Evolutionary conservation across 169 alveolate genomes (phyloP), one percentile per base, ranked within the genome.

Genomic region (Eimeria necatrix): DNA sequence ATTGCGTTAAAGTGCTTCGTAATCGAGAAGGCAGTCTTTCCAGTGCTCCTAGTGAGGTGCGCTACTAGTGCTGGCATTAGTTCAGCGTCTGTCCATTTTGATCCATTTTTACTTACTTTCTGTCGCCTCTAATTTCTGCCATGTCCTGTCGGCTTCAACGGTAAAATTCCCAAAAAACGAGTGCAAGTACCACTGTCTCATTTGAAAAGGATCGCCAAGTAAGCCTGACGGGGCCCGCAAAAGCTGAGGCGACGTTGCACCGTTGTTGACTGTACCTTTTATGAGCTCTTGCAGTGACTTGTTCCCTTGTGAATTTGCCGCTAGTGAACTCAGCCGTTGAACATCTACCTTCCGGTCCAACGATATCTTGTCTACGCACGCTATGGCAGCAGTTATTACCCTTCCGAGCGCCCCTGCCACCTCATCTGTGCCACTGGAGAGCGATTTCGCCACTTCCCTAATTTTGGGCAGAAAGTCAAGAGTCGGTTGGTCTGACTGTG

Each of bases 131-230:
- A 92, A 52, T 88, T 80, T 59, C 41, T 71, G 93, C 95, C 95
- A 92, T 0, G 83, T 86, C 56, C n/a, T 86, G 87, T 92, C 95
- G 22, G 95, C 95, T 59, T 64, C 76, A n/a, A 92, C 92, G 22
- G 95, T 92, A 20, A 78, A 92, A 26, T 92, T 92, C 59, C 95
- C 95, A 41, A 92, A 80, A 78, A 92, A 92, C 3, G 95, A 92
- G 52, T 92, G 95, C 26, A 92, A 78, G 51, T 92, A 81, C 95
- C 95, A 92, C 46, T 92, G 95, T 24, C 95, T 49, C 73, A 86
- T 41, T 60, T 92, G 95, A 26, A 60, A 86, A n/a, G 95, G 95
- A 32, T 92, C 95, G 9, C 95, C 95, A 7, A 49, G 84, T 51
- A 68, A 49, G n/a, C 92, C 92, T 18, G 92, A 84, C 20, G 92